These are phyloP conservation scores for Tillandsia leiboldiana DNA, from an alignment of 176 grass and related monocot species.

Conservation along the genomic window DNA sequence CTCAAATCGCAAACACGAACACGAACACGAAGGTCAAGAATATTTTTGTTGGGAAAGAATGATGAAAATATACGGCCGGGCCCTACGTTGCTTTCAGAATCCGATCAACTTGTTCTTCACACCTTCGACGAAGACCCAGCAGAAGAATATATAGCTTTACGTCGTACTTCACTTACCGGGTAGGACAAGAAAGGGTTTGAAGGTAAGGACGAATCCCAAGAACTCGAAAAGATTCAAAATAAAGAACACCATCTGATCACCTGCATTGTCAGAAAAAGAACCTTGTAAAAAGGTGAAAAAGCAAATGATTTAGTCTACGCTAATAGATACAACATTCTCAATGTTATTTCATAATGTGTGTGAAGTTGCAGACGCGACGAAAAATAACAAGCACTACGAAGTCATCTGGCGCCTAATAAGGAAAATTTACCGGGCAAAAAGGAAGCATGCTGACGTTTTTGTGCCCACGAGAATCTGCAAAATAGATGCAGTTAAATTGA, in stretches of 20 bases:
- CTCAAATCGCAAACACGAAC: neutral
- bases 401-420: neutral
- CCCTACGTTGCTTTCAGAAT: neutral
- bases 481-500: too few species aligned
- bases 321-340: neutral
- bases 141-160: neutral
- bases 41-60: neutral
- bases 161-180: slow-evolving; percentile 13
- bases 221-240: slow-evolving; percentile 38
- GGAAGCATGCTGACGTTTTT: slow-evolving; percentile 54
- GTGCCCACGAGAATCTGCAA: slow-evolving; percentile 74
- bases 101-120: neutral
- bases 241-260: slow-evolving; percentile 75
- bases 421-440: slow-evolving; percentile 51
- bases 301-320: neutral
- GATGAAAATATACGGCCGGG: neutral
- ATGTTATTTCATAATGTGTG: neutral
- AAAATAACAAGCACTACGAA: neutral
- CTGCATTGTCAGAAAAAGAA: slow-evolving; percentile 26
- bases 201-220: slow-evolving; percentile 47
- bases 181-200: slow-evolving; percentile 57
- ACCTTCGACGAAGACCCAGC: neutral
- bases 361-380: neutral
- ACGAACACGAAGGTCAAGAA: neutral
- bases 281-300: neutral